Percentiles rank a stretch among this genome's conserved stretches.
phyloP scores from a whole-genome alignment of 73 alveolate species.

The Tetrahymena elliotti region DNA sequence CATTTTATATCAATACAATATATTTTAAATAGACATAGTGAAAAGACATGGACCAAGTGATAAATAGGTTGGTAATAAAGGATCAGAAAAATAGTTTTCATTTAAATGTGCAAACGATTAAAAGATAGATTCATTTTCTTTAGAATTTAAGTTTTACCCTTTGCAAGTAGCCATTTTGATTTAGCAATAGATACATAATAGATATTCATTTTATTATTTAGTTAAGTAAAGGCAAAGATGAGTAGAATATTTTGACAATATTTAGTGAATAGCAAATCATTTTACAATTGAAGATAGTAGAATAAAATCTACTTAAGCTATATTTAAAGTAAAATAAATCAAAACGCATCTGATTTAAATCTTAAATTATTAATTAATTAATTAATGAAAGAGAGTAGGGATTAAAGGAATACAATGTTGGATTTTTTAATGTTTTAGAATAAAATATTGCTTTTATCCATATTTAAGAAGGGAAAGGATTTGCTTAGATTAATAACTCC shows the following conservation, averaged over 20 bases:
- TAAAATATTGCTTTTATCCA: background rate
- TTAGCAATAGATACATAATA: background rate
- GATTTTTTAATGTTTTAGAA: background rate
- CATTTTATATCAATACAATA: background rate
- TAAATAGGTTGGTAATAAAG: background rate
- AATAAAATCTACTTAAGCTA: background rate
- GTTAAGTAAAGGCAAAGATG: background rate
- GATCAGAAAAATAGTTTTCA: background rate
- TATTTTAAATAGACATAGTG: background rate
- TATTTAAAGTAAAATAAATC: background rate
- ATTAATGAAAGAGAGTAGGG: background rate
- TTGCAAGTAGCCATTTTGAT: background rate
- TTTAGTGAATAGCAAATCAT: background rate
- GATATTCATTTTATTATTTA: background rate
- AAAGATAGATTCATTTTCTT: background rate
- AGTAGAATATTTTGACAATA: background rate
- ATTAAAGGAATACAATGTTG: background rate
- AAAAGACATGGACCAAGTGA: background rate
- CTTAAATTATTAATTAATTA: background rate
- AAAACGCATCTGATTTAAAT: background rate
- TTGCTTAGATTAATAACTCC: background rate
- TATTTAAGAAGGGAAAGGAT: background rate
- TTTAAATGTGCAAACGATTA: background rate
- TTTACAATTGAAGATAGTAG: background rate
- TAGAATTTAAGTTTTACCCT: background rate